Evolutionary conservation across 768 basidiomycete genomes (phyloP).

Genomic region (Suillus alpinus): DNA sequence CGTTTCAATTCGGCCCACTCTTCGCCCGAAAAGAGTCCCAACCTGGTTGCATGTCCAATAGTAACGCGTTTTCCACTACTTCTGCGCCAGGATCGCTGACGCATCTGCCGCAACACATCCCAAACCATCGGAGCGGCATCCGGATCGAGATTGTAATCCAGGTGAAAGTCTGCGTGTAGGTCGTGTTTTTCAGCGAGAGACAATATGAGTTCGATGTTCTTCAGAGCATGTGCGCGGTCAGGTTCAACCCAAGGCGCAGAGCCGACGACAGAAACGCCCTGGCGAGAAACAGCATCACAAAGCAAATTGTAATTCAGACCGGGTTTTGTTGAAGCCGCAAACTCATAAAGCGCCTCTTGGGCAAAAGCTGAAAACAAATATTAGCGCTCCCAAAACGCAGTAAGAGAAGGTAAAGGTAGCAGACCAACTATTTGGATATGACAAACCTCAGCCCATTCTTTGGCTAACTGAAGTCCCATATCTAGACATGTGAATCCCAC

Average conservation of each 20-base stretch:
- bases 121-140: conserved; percentile 51
- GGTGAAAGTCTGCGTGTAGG: conserved; percentile 60
- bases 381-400: not conserved
- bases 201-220: conserved; percentile 54
- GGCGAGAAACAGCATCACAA: conserved; percentile 35
- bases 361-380: conserved; percentile 46
- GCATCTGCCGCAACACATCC: conserved; percentile 46
- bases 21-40: conserved; percentile 45
- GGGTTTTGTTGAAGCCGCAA: conserved; percentile 30
- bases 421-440: conserved; percentile 59
- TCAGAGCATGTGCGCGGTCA: conserved; percentile 42
- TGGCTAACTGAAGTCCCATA: conserved; percentile 45
- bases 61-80: conserved; percentile 37
- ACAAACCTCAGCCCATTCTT: conserved; percentile 44
- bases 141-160: conserved; percentile 63
- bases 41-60: conserved; percentile 60
- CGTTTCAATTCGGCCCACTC: conserved; percentile 46
- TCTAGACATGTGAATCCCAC: conserved; percentile 56
- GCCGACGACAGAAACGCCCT: conserved; percentile 50
- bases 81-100: conserved; percentile 25
- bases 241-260: conserved; percentile 68
- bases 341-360: conserved; percentile 54
- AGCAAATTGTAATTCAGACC: conserved; percentile 48
- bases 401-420: conserved; percentile 3
- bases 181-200: conserved; percentile 36